phyloP scores from a whole-genome alignment of 1,139 yeast species.

The Suhomyces coccinellae region DNA sequence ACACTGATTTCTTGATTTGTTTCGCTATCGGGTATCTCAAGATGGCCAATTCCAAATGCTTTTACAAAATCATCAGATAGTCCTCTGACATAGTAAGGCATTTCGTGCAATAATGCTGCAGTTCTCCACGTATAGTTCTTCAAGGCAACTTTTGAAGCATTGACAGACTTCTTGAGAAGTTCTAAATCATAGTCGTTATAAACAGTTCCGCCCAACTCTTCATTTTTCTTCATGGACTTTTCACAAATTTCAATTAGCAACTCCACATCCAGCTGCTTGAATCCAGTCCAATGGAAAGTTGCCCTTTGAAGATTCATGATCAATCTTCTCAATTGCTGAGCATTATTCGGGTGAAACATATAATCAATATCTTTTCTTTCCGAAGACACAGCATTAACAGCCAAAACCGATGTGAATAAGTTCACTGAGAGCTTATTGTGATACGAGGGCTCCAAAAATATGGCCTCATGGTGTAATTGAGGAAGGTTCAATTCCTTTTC shows the following conservation, averaged over 20 bases:
- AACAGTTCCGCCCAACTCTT: conserved; percentile 20
- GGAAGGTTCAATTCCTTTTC: conserved; percentile 60
- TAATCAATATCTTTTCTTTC: conserved; percentile 67
- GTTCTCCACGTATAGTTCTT: conserved; percentile 56
- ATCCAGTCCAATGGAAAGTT: conserved; percentile 76
- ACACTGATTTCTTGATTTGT: conserved; percentile 35
- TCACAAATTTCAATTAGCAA: conserved; percentile 51
- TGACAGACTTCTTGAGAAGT: conserved; percentile 43
- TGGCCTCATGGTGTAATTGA: conserved; percentile 55
- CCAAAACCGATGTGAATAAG: conserved; percentile 63
- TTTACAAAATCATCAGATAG: conserved; percentile 42
- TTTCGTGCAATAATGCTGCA: conserved; percentile 58
- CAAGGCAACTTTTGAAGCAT: conserved; percentile 49
- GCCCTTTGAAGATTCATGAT: conserved; percentile 63
- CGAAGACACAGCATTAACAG: conserved; percentile 72
- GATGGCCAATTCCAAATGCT: conserved; percentile 45
- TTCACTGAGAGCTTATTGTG: conserved; percentile 63
- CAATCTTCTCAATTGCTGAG: conserved; percentile 53
- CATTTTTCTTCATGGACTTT: conserved; percentile 41
- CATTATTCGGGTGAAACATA: conserved; percentile 65
- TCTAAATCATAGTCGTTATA: conserved; percentile 39
- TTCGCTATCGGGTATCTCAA: conserved; percentile 15
- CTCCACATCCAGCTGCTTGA: conserved; percentile 55
- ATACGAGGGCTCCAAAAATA: conserved; percentile 57
- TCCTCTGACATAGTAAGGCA: conserved; percentile 53